Evolutionary conservation across 352 stramenopile species (phyloP), one percentile per base, ranked within the genome.

Genomic region (Globisporangium spiculum): DNA sequence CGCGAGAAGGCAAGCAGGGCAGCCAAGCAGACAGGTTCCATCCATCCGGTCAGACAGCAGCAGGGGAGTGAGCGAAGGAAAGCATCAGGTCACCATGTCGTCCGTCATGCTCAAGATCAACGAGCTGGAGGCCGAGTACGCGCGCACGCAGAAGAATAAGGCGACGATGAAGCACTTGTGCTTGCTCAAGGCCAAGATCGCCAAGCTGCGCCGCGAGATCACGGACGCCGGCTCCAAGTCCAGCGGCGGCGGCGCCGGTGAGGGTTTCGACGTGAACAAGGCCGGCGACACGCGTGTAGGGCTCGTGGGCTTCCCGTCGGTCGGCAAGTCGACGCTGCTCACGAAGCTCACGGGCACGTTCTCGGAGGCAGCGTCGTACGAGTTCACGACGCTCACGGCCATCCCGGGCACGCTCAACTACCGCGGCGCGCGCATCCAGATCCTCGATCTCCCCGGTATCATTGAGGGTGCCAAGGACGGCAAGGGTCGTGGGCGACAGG

Each of bases 131-230:
- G 59, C 75, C 54, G 88, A 99, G 86, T 99, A 99, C 86, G 87
- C 93, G 59, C 85, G 97, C 68, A 99, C 97, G 75, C 98, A 99
- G 88, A 99, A 99, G 86, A 99, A 99, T 81, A 99, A 99, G 84
- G 98, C 98, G 53, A 99, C 97, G 1, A 98, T 99, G 83, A 99
- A 98, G 84, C 98, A 99, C 66, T 78, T 99, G 73, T 98, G 97
- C 72, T 88, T 99, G 61, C 86, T 99, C 59, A 99, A 99, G 83
- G 97, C 96, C 66, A 98, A 98, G 76, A 96, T 99, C 70, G 96
- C 97, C 68, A 99, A 99, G 83, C 78, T 99, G 60, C 90, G 94
- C 30, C 94, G 89, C 57, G 95, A 99, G 72, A 75, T 99, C 63
- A 91, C 96, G 63, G 86, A 94, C 73, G 88, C 76, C 53, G 87